Evolutionary conservation across 805 yeast genomes (phyloP).

Genomic region (Cyberlindnera galapagoensis): DNA sequence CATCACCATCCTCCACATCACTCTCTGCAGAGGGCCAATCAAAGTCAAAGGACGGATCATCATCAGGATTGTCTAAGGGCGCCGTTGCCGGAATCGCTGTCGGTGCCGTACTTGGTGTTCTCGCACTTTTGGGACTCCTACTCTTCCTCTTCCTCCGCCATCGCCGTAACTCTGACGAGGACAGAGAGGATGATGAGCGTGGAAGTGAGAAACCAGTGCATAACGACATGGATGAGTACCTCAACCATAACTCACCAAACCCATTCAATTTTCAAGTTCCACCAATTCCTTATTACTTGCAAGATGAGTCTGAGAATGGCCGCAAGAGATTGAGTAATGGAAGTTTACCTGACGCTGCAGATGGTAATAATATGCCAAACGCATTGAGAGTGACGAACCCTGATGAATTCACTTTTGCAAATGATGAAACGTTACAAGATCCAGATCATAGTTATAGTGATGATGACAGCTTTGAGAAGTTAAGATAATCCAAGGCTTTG

Average conservation of each 20-base stretch:
- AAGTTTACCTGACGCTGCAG: constrained; percentile 46
- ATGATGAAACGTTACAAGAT: constrained; percentile 11
- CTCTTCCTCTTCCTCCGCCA: constrained; percentile 14
- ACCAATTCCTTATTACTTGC: constrained; percentile 18
- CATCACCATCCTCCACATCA: constrained; percentile 13
- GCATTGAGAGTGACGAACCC: constrained; percentile 48
- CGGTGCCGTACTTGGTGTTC: constrained; percentile 42
- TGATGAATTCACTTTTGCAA: constrained; percentile 21
- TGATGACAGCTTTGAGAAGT: constrained; percentile 9
- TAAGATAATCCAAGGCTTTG: no score
- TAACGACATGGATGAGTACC: constrained; percentile 8
- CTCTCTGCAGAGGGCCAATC: constrained; percentile 7
- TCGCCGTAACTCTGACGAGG: constrained; percentile 11
- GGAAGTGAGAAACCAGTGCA: constrained; percentile 11
- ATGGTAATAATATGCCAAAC: constrained; percentile 26
- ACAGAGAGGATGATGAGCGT: constrained; percentile 14
- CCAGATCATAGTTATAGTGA: constrained; percentile 9
- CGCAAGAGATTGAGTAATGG: constrained; percentile 48
- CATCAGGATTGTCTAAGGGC: constrained; percentile 28
- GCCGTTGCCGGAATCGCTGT: constrained; percentile 60
- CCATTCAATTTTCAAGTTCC: constrained; percentile 10
- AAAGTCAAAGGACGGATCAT: not conserved
- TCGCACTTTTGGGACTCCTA: constrained; percentile 28
- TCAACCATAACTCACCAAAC: constrained; percentile 5
- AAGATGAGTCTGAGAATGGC: constrained; percentile 30